Evolutionary conservation across 2,329 filamentous ascomycete genomes (phyloP).

Genomic region (Aspergillus neotritici): DNA sequence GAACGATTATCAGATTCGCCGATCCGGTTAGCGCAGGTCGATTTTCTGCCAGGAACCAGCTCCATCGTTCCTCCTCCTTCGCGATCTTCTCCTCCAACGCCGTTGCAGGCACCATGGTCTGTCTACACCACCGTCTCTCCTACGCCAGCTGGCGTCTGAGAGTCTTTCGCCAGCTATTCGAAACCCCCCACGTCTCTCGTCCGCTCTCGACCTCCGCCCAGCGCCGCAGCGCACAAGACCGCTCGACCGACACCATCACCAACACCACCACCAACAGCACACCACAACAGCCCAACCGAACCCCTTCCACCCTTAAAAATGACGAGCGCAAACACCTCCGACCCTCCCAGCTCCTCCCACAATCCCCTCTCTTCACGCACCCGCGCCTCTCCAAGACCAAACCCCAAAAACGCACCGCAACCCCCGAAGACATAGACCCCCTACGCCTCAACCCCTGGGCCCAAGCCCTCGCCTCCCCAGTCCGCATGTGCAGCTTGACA

Average conservation of each 20-base stretch:
- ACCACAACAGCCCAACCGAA: too few species aligned
- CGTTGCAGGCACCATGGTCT: constrained; percentile 21
- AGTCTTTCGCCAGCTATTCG: constrained; percentile 21
- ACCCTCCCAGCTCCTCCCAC: constrained; percentile 31
- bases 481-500: constrained; percentile 31
- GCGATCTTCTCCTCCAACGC: constrained; percentile 3
- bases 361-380: constrained; percentile 31
- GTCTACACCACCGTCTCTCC: constrained; percentile 19
- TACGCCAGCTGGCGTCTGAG: constrained; percentile 30
- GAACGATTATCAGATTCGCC: not conserved
- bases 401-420: constrained; percentile 20
- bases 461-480: constrained; percentile 32
- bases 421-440: constrained; percentile 20
- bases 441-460: constrained; percentile 39
- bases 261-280: not conserved
- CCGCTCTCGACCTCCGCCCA: constrained; percentile 11
- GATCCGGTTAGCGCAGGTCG: too few species aligned
- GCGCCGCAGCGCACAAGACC: too few species aligned
- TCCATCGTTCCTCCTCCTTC: constrained; percentile 6
- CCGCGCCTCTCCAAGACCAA: constrained; percentile 15
- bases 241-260: not conserved
- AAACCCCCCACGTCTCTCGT: constrained; percentile 3
- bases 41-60: not conserved
- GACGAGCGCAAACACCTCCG: not conserved
- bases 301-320: too few species aligned